Percentiles rank a stretch among this genome's conserved stretches.
Evolutionary conservation across 2,329 filamentous ascomycete species (phyloP).

Genomic region (Cladobotryum mycophilum): DNA sequence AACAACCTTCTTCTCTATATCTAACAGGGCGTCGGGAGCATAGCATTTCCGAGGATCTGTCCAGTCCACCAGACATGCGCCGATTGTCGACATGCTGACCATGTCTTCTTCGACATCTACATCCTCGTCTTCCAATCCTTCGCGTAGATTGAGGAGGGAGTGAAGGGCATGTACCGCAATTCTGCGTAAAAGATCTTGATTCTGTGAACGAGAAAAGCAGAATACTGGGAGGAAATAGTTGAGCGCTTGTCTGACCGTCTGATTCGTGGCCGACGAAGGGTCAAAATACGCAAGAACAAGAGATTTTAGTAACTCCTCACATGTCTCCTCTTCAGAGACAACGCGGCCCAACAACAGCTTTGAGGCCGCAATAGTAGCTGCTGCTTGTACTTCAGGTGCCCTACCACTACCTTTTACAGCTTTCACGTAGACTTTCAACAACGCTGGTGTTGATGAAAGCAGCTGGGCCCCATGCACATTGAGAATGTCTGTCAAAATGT

Average conservation of each 20-base stretch:
- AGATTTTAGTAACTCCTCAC: slow-evolving; percentile 71
- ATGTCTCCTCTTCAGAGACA: slow-evolving; percentile 62
- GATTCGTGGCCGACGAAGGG: slow-evolving; percentile 72
- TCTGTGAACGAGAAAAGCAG: slow-evolving; percentile 76
- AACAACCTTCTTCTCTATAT: slow-evolving; percentile 56
- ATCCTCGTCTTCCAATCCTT: slow-evolving; percentile 68
- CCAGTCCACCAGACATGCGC: slow-evolving; percentile 85
- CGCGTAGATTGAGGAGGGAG: slow-evolving; percentile 64
- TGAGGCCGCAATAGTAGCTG: slow-evolving; percentile 72
- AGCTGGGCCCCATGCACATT: slow-evolving; percentile 82
- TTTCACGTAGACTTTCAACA: slow-evolving; percentile 81
- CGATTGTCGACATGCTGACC: slow-evolving; percentile 71
- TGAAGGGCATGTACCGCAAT: slow-evolving; percentile 71
- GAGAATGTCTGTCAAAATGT: slow-evolving; percentile 89
- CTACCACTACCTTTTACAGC: slow-evolving; percentile 68
- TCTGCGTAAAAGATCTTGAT: slow-evolving; percentile 73
- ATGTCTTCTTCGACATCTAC: slow-evolving; percentile 70
- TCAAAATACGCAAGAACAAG: slow-evolving; percentile 86
- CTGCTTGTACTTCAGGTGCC: slow-evolving; percentile 69
- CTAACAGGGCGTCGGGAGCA: slow-evolving; percentile 42
- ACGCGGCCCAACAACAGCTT: slow-evolving; percentile 80
- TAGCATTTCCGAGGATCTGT: slow-evolving; percentile 82
- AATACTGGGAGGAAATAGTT: slow-evolving; percentile 95
- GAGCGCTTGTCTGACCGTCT: slow-evolving; percentile 75
- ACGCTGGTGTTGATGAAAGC: slow-evolving; percentile 56